Evolutionary conservation across 768 basidiomycete species (phyloP).

Genomic region (Crassisporium funariophilum): DNA sequence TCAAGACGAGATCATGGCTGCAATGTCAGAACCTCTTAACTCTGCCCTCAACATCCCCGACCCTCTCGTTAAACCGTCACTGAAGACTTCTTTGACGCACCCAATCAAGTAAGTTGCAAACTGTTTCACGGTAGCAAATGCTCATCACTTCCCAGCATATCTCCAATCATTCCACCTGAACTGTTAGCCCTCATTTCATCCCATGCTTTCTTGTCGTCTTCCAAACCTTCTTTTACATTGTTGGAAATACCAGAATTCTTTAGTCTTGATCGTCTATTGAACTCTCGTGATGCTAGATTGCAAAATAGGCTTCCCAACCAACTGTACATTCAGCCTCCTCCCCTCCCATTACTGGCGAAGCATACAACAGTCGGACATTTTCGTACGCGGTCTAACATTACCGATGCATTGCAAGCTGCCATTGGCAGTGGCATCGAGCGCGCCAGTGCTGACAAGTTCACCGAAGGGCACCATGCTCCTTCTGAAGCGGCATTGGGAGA

Average conservation of each 20-base stretch:
- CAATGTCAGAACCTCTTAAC: slow-evolving; percentile 49
- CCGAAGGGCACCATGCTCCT: not conserved
- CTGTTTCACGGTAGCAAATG: slow-evolving; percentile 24
- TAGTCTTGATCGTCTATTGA: slow-evolving; percentile 44
- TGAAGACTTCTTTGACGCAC: slow-evolving; percentile 79
- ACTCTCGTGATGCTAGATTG: slow-evolving; percentile 18
- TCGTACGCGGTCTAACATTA: slow-evolving; percentile 29
- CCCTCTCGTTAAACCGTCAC: slow-evolving; percentile 8
- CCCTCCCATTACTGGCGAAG: slow-evolving; percentile 13
- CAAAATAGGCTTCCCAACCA: slow-evolving; percentile 18
- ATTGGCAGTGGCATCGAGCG: slow-evolving; percentile 21
- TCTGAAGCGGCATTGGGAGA: not conserved
- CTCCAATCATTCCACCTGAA: slow-evolving; percentile 62
- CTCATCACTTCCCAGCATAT: slow-evolving; percentile 47
- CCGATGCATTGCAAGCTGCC: slow-evolving; percentile 39
- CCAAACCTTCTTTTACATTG: slow-evolving; percentile 40
- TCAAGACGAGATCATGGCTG: slow-evolving; percentile 52
- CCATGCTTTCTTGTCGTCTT: slow-evolving; percentile 36
- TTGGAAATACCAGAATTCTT: slow-evolving; percentile 48
- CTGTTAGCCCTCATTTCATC: slow-evolving; percentile 55
- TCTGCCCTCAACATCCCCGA: no score
- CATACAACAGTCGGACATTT: slow-evolving; percentile 15
- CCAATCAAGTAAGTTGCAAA: slow-evolving; percentile 73
- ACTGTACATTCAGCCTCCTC: slow-evolving; percentile 10
- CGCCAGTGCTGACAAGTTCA: no score